Base-by-base conservation (phyloP, 257 asterid genomes). In the Penstemon davidsonii region DNA sequence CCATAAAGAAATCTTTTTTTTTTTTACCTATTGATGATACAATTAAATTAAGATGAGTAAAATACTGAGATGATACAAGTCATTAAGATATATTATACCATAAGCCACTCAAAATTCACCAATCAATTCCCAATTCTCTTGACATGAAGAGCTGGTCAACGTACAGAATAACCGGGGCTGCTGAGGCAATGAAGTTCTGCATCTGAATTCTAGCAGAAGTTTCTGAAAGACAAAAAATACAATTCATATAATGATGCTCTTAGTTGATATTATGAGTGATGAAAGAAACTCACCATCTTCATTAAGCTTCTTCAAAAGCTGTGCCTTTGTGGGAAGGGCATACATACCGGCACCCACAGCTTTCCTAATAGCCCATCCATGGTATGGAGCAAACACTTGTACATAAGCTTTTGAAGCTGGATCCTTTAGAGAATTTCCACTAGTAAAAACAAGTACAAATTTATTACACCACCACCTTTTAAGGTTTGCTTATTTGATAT, bases 281-380 rank as follows among this genome's bases (percentile, higher is more conserved):
- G 37, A 37, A 5, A 75, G 0, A 42, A 55, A 81, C 93, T 82
- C 65, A 88, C 97, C 97, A 72, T 93, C 95, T 84, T 93, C 98
- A 43, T 90, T 85, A 69, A 93, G 95, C 72, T 90, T 93, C 75
- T 64, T 80, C 81, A 93, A 47, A 33, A 93, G 83, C 70, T 93
- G 97, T 63, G 85, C 79, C 70, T 83, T 91, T 3, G 96, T 85
- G 13, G 98, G 98, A 71, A 93, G 95, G 61, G 90, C 91, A 79
- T 90, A 93, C 98, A 93, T 90, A 50, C 98, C 98, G 1, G 95
- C 96, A 58, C 75, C 79, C 37, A 88, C 96, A 60, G 98, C 96
- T 79, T 84, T 90, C 84, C 97, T 80, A 56, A 93, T 88, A 60
- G 86, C 92, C 98, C 98, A 90, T 67, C 88, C 89, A 77, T 93